These are phyloP conservation scores for Phytopythium ostracodes DNA, from an alignment of 352 stramenopile species.

Conservation along the genomic window DNA sequence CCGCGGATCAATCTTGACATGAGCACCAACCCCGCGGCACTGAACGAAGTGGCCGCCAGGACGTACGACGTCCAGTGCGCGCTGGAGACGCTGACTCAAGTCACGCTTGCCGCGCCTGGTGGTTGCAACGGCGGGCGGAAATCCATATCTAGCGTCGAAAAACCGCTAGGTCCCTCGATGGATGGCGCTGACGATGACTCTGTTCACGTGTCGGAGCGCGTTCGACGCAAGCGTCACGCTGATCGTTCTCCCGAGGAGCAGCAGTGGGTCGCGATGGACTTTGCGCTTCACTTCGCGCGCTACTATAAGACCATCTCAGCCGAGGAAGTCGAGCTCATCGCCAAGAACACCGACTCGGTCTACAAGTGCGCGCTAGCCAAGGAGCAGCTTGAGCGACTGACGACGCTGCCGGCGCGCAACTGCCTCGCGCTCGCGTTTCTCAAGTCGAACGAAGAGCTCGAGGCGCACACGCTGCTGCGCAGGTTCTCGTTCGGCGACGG, in stretches of 20 bases:
- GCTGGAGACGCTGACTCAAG: neutral
- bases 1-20: conserved; percentile 2
- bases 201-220: conserved; percentile 22
- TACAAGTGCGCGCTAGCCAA: conserved; percentile 31
- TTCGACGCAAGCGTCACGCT: conserved; percentile 45
- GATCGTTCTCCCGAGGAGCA: conserved; percentile 56
- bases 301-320: conserved; percentile 62
- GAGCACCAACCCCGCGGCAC: conserved; percentile 1
- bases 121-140: neutral
- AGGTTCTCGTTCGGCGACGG: conserved; percentile 75
- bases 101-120: neutral
- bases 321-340: conserved; percentile 56
- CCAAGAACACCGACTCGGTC: conserved; percentile 50
- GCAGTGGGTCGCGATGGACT: conserved; percentile 64
- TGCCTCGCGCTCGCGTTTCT: conserved; percentile 73
- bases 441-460: conserved; percentile 49
- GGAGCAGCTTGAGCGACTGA: conserved; percentile 43
- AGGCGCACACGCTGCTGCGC: conserved; percentile 50
- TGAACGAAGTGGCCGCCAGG: conserved; percentile 32
- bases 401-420: conserved; percentile 53
- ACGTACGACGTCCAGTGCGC: conserved; percentile 20
- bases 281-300: conserved; percentile 47
- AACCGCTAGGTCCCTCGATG: neutral
- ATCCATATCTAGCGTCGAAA: neutral
- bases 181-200: neutral